Conservation (phyloP, 768 basidiomycete genomes). For the Agaricus subrufescens region DNA sequence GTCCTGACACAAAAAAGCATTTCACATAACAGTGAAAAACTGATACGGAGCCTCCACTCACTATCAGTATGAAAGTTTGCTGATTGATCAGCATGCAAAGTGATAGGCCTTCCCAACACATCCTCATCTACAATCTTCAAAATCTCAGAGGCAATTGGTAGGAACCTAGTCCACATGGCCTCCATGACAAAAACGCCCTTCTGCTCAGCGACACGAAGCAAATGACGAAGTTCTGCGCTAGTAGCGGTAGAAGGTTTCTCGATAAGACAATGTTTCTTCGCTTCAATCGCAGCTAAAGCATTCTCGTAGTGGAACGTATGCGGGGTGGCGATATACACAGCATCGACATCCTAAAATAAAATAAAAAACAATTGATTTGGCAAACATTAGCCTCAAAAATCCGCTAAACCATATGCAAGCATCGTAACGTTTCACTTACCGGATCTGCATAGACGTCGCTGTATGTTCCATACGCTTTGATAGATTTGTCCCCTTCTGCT, state of each 20-base stretch:
- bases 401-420: not conserved
- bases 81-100: slow-evolving; percentile 76
- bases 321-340: slow-evolving; percentile 73
- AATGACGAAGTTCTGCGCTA: slow-evolving; percentile 65
- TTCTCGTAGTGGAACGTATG: slow-evolving; percentile 82
- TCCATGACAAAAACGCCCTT: slow-evolving; percentile 89
- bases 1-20: slow-evolving; percentile 33
- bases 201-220: slow-evolving; percentile 71
- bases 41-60: slow-evolving; percentile 25
- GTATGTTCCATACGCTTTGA: slow-evolving; percentile 72
- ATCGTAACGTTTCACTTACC: slow-evolving; percentile 28
- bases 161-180: slow-evolving; percentile 85
- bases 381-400: not conserved
- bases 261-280: slow-evolving; percentile 82
- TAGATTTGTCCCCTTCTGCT: slow-evolving; percentile 43
- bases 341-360: slow-evolving; percentile 63
- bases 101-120: slow-evolving; percentile 58
- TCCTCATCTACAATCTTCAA: slow-evolving; percentile 61
- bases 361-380: no score
- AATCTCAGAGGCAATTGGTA: slow-evolving; percentile 61
- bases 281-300: slow-evolving; percentile 68
- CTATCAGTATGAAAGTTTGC: slow-evolving; percentile 61
- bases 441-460: slow-evolving; percentile 67
- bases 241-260: slow-evolving; percentile 88
- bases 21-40: not conserved